Conservation (phyloP, 1,284 basidiomycete species). For the Paramarasmius palmivorus region DNA sequence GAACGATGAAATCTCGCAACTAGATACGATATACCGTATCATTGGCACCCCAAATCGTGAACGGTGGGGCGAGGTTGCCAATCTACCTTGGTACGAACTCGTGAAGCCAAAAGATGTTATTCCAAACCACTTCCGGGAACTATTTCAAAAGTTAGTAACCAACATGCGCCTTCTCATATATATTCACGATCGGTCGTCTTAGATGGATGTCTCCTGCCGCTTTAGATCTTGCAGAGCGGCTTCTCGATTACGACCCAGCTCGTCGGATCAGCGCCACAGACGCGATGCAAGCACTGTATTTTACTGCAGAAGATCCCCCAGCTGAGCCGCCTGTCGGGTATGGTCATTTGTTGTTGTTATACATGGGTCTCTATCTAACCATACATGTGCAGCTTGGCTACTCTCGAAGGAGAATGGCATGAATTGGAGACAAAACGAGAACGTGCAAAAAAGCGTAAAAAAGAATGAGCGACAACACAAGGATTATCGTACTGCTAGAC, state of each 20-base stretch:
- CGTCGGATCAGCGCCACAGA: slow-evolving; percentile 78
- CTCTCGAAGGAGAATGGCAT: slow-evolving; percentile 92
- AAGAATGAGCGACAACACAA: slow-evolving; percentile 32
- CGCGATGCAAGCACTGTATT: slow-evolving; percentile 84
- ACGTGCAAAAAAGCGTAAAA: slow-evolving; percentile 75
- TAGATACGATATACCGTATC: slow-evolving; percentile 89
- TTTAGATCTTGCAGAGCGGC: slow-evolving; percentile 80
- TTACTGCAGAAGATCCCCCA: slow-evolving; percentile 74
- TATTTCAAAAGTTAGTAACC: slow-evolving; percentile 73
- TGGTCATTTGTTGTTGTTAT: slow-evolving; percentile 30
- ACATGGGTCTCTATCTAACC: slow-evolving; percentile 18
- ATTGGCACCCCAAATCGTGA: slow-evolving; percentile 87
- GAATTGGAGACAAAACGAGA: slow-evolving; percentile 89
- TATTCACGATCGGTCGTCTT: slow-evolving; percentile 12
- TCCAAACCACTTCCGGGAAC: slow-evolving; percentile 72
- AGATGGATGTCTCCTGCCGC: slow-evolving; percentile 85
- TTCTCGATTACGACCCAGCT: slow-evolving; percentile 84
- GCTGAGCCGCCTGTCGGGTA: slow-evolving; percentile 81
- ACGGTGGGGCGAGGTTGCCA: slow-evolving; percentile 81
- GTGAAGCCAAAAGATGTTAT: slow-evolving; percentile 82
- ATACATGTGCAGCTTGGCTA: slow-evolving; percentile 52
- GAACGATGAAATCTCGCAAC: slow-evolving; percentile 95
- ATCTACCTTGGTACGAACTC: slow-evolving; percentile 98
- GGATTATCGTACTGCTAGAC: slow-evolving; percentile 18
- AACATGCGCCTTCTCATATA: not conserved